These are phyloP conservation scores for Botrytis byssoidea DNA, from an alignment of 2,329 filamentous ascomycete genomes.

Conservation along the genomic window DNA sequence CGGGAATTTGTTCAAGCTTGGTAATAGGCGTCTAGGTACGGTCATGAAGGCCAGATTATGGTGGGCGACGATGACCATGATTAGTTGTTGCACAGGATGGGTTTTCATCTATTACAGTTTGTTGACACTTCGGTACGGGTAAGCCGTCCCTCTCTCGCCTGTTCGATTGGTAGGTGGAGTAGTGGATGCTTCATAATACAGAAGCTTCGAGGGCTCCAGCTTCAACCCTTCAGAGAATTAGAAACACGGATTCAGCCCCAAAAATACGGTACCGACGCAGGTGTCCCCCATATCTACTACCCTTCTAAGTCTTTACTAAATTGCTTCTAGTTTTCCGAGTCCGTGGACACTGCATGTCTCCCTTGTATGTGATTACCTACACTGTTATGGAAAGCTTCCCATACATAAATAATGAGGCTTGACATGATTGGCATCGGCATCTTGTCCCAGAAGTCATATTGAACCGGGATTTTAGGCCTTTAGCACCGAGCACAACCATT, in stretches of 20 bases:
- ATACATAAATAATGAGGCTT: not conserved
- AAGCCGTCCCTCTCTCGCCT: not conserved
- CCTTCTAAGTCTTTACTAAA: not conserved
- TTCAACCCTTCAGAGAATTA: slow-evolving; percentile 6
- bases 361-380: slow-evolving; percentile 5
- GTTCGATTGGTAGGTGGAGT: not conserved
- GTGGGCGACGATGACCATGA: slow-evolving; percentile 3
- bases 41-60: not conserved
- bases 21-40: not conserved
- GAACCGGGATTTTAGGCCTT: not conserved
- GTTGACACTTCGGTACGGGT: not conserved
- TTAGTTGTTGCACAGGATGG: not conserved
- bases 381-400: not conserved
- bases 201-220: not conserved
- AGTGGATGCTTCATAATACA: not conserved
- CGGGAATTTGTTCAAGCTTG: slow-evolving; percentile 10
- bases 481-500: slow-evolving; percentile 18
- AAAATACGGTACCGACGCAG: not conserved
- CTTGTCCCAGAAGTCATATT: slow-evolving; percentile 25
- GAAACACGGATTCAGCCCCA: slow-evolving; percentile 8
- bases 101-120: slow-evolving; percentile 7
- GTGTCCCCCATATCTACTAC: not conserved
- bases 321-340: slow-evolving; percentile 2
- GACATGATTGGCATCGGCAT: slow-evolving; percentile 19
- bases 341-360: slow-evolving; percentile 4